A percentile compares a stretch with the other conserved stretches of the same genome.
Conservation (phyloP, 306 rosid species). For the Vigna hirtella region DNA sequence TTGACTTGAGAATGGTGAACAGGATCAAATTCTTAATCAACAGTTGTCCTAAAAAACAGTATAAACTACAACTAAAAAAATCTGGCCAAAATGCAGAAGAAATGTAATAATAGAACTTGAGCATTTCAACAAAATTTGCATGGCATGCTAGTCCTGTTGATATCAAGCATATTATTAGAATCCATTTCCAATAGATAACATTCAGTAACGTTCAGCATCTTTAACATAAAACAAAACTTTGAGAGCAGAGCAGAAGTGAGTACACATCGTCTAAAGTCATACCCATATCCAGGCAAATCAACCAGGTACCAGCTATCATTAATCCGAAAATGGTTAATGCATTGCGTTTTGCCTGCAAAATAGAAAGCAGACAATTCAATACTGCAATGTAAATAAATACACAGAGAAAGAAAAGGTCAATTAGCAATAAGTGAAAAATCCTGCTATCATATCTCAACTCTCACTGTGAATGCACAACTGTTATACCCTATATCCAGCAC, state of each 20-base stretch:
- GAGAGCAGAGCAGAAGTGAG: slow-evolving; percentile 3
- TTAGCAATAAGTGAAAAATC: background rate
- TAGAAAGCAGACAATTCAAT: background rate
- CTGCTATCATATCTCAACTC: background rate
- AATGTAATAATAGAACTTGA: background rate
- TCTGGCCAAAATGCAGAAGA: background rate
- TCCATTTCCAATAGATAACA: slow-evolving; percentile 2
- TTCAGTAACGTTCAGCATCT: background rate
- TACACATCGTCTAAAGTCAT: slow-evolving; percentile 42
- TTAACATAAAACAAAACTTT: background rate
- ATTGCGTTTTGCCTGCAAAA: slow-evolving; percentile 88
- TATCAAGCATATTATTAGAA: slow-evolving; percentile 4
- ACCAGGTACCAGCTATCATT: slow-evolving; percentile 93
- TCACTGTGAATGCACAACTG: background rate
- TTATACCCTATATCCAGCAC: background rate
- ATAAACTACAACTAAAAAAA: background rate
- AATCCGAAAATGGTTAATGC: slow-evolving; percentile 95
- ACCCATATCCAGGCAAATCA: slow-evolving; percentile 99
- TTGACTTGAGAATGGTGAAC: slow-evolving; percentile 20
- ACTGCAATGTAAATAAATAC: background rate
- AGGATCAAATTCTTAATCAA: slow-evolving; percentile 27
- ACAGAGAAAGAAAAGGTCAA: background rate
- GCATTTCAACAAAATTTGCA: slow-evolving; percentile 11
- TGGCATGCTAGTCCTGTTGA: background rate
- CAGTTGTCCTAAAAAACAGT: background rate